Percentiles rank a stretch among this genome's conserved stretches.
Conservation (phyloP, 2,329 filamentous ascomycete species). For the Ceratocystis destructans region DNA sequence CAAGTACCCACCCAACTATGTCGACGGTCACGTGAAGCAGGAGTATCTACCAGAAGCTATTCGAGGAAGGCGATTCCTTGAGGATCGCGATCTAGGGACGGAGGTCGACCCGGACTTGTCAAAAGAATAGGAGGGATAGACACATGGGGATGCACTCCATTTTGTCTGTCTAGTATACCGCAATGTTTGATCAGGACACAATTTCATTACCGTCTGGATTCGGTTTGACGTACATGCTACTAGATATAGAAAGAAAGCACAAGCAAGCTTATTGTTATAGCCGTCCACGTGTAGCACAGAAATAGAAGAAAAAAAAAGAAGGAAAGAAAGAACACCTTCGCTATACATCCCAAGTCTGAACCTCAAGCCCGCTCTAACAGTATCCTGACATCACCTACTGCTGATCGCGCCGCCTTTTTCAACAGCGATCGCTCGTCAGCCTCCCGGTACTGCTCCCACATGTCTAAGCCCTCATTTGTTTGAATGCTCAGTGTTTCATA, state of each 20-base stretch:
- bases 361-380: background rate
- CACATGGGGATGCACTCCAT: background rate
- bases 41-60: constrained; percentile 78
- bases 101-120: constrained; percentile 58
- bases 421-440: constrained; percentile 69
- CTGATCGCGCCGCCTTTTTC: constrained; percentile 74
- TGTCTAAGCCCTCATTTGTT: constrained; percentile 70
- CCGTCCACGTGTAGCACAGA: background rate
- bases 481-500: constrained; percentile 92
- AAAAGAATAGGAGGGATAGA: constrained; percentile 23
- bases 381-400: constrained; percentile 42
- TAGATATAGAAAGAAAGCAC: background rate
- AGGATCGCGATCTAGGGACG: constrained; percentile 64
- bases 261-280: background rate
- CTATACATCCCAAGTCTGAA: background rate
- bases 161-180: too few species aligned
- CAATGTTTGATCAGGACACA: too few species aligned
- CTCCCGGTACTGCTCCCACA: constrained; percentile 77
- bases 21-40: constrained; percentile 67
- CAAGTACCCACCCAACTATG: constrained; percentile 91
- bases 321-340: too few species aligned
- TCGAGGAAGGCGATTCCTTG: constrained; percentile 57
- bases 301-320: too few species aligned
- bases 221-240: background rate
- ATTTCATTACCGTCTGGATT: too few species aligned